These are phyloP conservation scores for Luzula sylvatica DNA, from an alignment of 176 grass and related monocot genomes.

Conservation along the genomic window DNA sequence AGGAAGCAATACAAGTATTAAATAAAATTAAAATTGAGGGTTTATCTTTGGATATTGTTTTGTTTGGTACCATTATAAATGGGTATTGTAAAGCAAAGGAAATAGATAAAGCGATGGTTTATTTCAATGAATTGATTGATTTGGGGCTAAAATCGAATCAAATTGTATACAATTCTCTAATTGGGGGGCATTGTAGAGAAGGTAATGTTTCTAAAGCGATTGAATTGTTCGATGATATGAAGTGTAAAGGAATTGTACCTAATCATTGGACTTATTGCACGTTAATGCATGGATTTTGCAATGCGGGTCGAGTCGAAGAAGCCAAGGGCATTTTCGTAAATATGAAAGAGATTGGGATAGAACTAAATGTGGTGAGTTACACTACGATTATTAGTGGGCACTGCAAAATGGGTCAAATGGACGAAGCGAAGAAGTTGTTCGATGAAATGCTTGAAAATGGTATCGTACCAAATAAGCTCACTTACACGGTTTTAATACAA, in stretches of 20 bases:
- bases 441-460: slow-evolving; percentile 52
- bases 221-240: slow-evolving; percentile 61
- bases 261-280: slow-evolving; percentile 50
- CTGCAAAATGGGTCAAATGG: slow-evolving; percentile 68
- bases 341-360: slow-evolving; percentile 34
- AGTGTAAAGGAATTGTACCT: slow-evolving; percentile 42
- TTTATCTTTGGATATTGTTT: slow-evolving; percentile 59
- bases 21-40: slow-evolving; percentile 54
- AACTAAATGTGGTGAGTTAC: slow-evolving; percentile 56
- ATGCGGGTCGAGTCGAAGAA: slow-evolving; percentile 56
- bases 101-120: slow-evolving; percentile 55
- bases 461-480: slow-evolving; percentile 69
- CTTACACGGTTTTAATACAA: slow-evolving; percentile 73
- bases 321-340: slow-evolving; percentile 47
- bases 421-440: slow-evolving; percentile 52
- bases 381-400: slow-evolving; percentile 68
- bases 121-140: slow-evolving; percentile 38
- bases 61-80: slow-evolving; percentile 66
- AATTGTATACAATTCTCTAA: slow-evolving; percentile 73
- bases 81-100: slow-evolving; percentile 78
- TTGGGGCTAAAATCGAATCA: slow-evolving; percentile 61
- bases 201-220: slow-evolving; percentile 59
- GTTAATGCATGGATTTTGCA: slow-evolving; percentile 77
- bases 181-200: slow-evolving; percentile 64
- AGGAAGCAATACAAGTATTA: slow-evolving; percentile 41